These are phyloP conservation scores for Symbiotaphrina buchneri DNA, from an alignment of 495 filamentous ascomycete species.

Conservation along the genomic window DNA sequence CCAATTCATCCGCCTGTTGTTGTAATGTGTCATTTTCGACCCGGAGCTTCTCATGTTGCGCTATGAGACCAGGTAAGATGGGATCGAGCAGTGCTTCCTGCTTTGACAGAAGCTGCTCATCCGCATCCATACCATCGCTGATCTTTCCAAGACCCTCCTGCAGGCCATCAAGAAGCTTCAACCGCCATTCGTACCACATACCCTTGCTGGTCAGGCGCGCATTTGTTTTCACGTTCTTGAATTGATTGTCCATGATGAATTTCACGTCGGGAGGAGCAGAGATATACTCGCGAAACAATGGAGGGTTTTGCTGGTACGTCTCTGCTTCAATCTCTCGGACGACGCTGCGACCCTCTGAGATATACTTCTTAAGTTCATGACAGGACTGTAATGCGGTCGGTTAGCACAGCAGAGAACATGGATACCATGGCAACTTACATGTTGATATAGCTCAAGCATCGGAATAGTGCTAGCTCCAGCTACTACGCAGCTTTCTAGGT, in stretches of 20 bases:
- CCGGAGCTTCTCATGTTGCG: constrained; percentile 32
- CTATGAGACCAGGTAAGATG: constrained; percentile 38
- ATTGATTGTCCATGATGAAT: constrained; percentile 79
- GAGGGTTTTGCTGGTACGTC: constrained; percentile 69
- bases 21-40: constrained; percentile 40
- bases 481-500: constrained; percentile 8
- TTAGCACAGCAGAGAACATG: neutral
- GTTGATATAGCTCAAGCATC: constrained; percentile 83
- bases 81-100: constrained; percentile 41
- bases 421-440: constrained; percentile 29
- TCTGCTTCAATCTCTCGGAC: constrained; percentile 76
- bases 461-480: constrained; percentile 82
- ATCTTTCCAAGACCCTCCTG: constrained; percentile 57
- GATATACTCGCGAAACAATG: constrained; percentile 79
- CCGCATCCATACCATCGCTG: constrained; percentile 48
- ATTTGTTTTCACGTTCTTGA: constrained; percentile 89
- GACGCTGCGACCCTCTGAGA: constrained; percentile 68
- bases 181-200: constrained; percentile 96
- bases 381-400: constrained; percentile 42
- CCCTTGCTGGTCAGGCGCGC: constrained; percentile 73
- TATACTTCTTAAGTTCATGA: constrained; percentile 83
- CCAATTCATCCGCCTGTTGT: constrained; percentile 48
- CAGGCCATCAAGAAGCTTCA: constrained; percentile 67
- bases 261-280: constrained; percentile 67
- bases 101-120: constrained; percentile 42